A percentile compares a stretch with the other conserved stretches of the same genome.
phyloP scores from a whole-genome alignment of 352 stramenopile species.

The Globisporangium solare region DNA sequence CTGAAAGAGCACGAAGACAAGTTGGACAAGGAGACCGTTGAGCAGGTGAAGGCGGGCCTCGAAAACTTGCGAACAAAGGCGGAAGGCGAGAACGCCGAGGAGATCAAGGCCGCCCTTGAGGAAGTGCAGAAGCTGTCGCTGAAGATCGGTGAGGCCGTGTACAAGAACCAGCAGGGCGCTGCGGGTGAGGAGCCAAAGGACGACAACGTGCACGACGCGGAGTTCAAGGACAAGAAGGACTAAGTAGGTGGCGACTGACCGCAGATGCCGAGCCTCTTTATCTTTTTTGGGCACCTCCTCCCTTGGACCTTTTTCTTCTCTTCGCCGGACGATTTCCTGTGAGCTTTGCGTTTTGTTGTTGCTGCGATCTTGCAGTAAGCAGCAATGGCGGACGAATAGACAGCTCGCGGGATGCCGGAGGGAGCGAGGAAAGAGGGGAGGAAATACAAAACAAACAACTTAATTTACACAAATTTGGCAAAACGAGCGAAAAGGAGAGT shows the following conservation, averaged over 20 bases:
- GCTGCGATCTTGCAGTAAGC: too few species aligned
- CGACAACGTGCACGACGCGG: slow-evolving; percentile 94
- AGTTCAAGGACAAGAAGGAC: slow-evolving; percentile 96
- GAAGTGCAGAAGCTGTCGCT: slow-evolving; percentile 92
- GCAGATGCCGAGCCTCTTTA: slow-evolving; percentile 17
- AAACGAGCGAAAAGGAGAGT: too few species aligned
- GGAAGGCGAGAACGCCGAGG: slow-evolving; percentile 88
- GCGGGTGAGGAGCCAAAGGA: slow-evolving; percentile 72
- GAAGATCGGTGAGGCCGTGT: slow-evolving; percentile 98
- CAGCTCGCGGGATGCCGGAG: too few species aligned
- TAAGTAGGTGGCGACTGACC: slow-evolving; percentile 24
- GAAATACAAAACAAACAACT: too few species aligned
- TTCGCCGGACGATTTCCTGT: too few species aligned
- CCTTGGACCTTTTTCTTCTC: neutral
- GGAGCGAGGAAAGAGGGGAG: too few species aligned
- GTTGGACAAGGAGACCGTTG: slow-evolving; percentile 90
- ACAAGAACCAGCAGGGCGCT: slow-evolving; percentile 87
- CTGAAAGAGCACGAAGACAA: slow-evolving; percentile 95
- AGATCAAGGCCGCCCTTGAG: slow-evolving; percentile 91
- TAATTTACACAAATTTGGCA: too few species aligned
- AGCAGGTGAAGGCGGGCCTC: slow-evolving; percentile 91
- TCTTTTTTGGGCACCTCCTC: slow-evolving; percentile 21
- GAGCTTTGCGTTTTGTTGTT: neutral
- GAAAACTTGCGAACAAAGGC: slow-evolving; percentile 86
- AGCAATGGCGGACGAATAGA: too few species aligned